Conservation (phyloP, 2,329 filamentous ascomycete species). For the Colletotrichum coccodes region DNA sequence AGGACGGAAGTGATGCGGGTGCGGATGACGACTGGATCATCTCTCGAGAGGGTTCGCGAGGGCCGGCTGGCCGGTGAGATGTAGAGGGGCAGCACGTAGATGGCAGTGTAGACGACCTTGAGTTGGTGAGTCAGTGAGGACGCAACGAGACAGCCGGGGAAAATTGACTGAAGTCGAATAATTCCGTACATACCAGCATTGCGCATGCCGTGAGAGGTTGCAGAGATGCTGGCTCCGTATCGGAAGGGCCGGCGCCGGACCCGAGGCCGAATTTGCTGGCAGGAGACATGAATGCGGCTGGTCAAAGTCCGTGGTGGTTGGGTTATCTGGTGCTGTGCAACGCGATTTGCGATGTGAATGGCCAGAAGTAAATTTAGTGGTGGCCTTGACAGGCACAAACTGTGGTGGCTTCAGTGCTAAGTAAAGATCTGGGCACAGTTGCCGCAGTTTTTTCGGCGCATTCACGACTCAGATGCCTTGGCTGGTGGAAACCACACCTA, state of each 20-base stretch:
- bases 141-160: not conserved
- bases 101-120: slow-evolving; percentile 81
- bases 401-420: not conserved
- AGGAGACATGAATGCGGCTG: slow-evolving; percentile 3
- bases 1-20: slow-evolving; percentile 85
- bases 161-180: no score
- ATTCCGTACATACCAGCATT: slow-evolving; percentile 29
- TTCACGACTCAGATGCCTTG: not conserved
- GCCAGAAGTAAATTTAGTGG: not conserved
- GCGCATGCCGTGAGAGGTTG: slow-evolving; percentile 22
- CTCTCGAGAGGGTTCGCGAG: slow-evolving; percentile 80
- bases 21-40: slow-evolving; percentile 89
- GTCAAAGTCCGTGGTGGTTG: not conserved
- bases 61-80: slow-evolving; percentile 82
- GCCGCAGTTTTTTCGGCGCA: not conserved
- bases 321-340: not conserved
- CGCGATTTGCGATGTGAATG: not conserved
- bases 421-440: not conserved
- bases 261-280: slow-evolving; percentile 1
- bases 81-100: slow-evolving; percentile 94
- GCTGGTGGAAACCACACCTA: not conserved
- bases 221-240: not conserved
- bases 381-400: not conserved
- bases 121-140: slow-evolving; percentile 18
- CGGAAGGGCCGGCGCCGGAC: not conserved